Percentiles rank a stretch among this genome's conserved stretches.
Conservation (phyloP, 768 basidiomycete genomes). For the Flagelloscypha sp. region DNA sequence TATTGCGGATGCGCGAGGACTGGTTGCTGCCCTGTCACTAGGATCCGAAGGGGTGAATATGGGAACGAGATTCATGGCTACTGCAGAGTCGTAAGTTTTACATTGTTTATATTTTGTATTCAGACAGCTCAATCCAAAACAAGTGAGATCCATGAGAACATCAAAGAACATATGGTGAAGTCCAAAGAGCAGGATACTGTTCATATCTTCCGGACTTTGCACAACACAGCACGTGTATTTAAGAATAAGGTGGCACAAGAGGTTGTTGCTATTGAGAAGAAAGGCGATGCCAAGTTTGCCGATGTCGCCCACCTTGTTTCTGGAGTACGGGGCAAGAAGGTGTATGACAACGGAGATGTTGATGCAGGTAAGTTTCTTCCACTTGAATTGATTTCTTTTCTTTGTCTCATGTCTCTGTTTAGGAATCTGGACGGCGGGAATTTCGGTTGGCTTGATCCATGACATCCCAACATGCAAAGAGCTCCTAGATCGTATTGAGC, state of each 20-base stretch:
- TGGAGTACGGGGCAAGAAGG: slow-evolving; percentile 57
- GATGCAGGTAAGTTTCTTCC: too few species aligned
- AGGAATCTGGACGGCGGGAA: slow-evolving; percentile 77
- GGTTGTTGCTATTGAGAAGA: slow-evolving; percentile 76
- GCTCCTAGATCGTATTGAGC: slow-evolving; percentile 60
- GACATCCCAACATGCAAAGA: slow-evolving; percentile 80
- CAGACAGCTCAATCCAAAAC: too few species aligned
- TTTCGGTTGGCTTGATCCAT: slow-evolving; percentile 63
- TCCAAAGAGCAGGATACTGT: slow-evolving; percentile 78
- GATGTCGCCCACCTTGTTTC: slow-evolving; percentile 74
- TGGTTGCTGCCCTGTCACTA: slow-evolving; percentile 73
- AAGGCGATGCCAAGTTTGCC: slow-evolving; percentile 82
- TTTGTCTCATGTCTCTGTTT: too few species aligned
- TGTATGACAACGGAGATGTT: slow-evolving; percentile 78
- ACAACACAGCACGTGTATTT: slow-evolving; percentile 79
- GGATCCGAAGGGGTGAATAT: slow-evolving; percentile 82
- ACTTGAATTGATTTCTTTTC: too few species aligned
- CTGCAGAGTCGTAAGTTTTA: slow-evolving; percentile 58
- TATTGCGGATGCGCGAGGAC: slow-evolving; percentile 76
- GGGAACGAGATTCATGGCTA: slow-evolving; percentile 93
- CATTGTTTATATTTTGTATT: neutral
- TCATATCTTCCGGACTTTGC: slow-evolving; percentile 85
- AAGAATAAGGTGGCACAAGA: slow-evolving; percentile 79
- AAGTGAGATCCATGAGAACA: slow-evolving; percentile 79
- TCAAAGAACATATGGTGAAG: slow-evolving; percentile 84